A percentile compares a stretch with the other conserved stretches of the same genome.
Evolutionary conservation across 2,329 filamentous ascomycete genomes (phyloP).

Genomic region (Trichoderma sp.): DNA sequence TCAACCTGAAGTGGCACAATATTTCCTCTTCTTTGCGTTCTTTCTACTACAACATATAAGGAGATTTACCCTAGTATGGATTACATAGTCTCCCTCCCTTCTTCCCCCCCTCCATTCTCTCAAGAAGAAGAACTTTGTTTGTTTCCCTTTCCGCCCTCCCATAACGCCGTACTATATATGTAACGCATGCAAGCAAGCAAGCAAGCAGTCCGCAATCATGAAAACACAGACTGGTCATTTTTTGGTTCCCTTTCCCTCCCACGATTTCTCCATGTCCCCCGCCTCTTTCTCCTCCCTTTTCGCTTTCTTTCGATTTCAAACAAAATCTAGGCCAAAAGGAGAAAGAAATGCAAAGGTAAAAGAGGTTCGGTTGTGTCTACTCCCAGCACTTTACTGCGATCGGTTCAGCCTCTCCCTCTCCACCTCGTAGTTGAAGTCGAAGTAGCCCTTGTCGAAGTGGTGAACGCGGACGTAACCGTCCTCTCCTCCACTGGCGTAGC

Average conservation of each 20-base stretch:
- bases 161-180: conserved; percentile 44
- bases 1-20: conserved; percentile 9
- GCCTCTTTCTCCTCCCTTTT: conserved; percentile 1
- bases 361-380: background rate
- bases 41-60: conserved; percentile 30
- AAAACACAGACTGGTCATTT: conserved; percentile 32
- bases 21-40: conserved; percentile 9
- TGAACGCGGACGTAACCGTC: conserved; percentile 98
- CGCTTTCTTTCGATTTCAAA: conserved; percentile 10
- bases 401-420: conserved; percentile 75
- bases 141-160: conserved; percentile 38
- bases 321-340: conserved; percentile 5
- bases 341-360: background rate
- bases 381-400: conserved; percentile 39
- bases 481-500: conserved; percentile 94
- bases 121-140: conserved; percentile 33
- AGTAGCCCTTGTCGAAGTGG: conserved; percentile 98
- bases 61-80: conserved; percentile 37
- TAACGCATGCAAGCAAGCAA: conserved; percentile 40
- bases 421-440: conserved; percentile 98
- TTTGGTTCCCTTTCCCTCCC: background rate
- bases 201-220: conserved; percentile 42
- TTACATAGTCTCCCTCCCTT: conserved; percentile 35
- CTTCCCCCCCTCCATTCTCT: conserved; percentile 25
- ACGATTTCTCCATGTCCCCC: background rate